Percentiles rank a stretch among this genome's conserved stretches.
Conservation (phyloP, 108 stramenopile species). For the Stephanodiscus minutulus region DNA sequence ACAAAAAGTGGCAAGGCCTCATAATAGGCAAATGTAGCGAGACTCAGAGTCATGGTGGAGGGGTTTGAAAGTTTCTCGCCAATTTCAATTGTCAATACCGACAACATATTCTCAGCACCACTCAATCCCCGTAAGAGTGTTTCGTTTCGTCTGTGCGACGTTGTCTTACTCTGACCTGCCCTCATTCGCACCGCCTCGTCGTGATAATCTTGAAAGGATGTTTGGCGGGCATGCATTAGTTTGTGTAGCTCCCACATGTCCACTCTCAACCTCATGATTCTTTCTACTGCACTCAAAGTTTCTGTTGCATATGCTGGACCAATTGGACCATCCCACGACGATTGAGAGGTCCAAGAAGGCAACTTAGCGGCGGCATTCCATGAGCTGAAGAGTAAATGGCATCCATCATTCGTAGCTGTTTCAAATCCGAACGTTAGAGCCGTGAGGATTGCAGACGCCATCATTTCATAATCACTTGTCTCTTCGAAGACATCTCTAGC, state of each 20-base stretch:
- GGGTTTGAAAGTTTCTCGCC: neutral
- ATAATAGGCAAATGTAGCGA: constrained; percentile 42
- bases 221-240: constrained; percentile 23
- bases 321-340: constrained; percentile 37
- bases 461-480: constrained; percentile 21
- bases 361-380: constrained; percentile 75
- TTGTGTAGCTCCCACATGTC: constrained; percentile 43
- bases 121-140: constrained; percentile 33
- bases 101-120: constrained; percentile 18
- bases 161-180: neutral
- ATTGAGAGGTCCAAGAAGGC: constrained; percentile 26
- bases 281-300: constrained; percentile 17
- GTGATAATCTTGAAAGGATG: constrained; percentile 7
- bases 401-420: constrained; percentile 53
- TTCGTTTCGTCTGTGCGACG: constrained; percentile 49
- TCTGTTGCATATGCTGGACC: constrained; percentile 21
- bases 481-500: constrained; percentile 7
- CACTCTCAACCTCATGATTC: constrained; percentile 34
- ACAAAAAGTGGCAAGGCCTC: constrained; percentile 61
- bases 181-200: constrained; percentile 18
- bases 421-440: constrained; percentile 57
- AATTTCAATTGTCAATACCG: constrained; percentile 12
- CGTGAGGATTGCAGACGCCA: constrained; percentile 30
- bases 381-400: constrained; percentile 69
- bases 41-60: constrained; percentile 1